Conservation (phyloP, 345 rosid species). For the Euphorbia tirucalli region DNA sequence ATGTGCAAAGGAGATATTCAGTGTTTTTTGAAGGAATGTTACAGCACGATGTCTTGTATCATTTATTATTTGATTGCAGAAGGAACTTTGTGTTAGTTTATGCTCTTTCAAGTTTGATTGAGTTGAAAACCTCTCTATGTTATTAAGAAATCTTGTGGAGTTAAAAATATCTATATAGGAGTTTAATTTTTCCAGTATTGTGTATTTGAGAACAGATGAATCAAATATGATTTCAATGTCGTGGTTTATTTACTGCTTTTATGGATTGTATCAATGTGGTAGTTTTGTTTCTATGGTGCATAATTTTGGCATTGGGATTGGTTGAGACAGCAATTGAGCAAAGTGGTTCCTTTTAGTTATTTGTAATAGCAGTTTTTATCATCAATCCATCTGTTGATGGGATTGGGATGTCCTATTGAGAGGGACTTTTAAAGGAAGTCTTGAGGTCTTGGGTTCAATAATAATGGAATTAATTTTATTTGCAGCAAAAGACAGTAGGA, state of each 20-base stretch:
- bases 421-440: too few species aligned
- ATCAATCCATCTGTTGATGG: too few species aligned
- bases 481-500: too few species aligned
- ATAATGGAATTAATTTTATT: too few species aligned
- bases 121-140: not conserved
- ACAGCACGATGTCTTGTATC: not conserved
- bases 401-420: too few species aligned
- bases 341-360: not conserved
- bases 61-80: constrained; percentile 1
- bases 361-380: too few species aligned
- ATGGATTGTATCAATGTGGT: not conserved
- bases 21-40: not conserved
- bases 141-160: constrained; percentile 1
- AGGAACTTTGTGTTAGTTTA: constrained; percentile 6
- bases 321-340: too few species aligned
- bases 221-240: not conserved
- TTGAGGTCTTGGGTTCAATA: too few species aligned
- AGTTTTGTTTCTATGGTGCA: not conserved
- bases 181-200: constrained; percentile 9
- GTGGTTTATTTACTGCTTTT: not conserved
- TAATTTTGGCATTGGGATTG: too few species aligned
- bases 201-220: constrained; percentile 1
- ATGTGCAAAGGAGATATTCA: not conserved
- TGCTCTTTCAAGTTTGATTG: constrained; percentile 8
- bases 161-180: not conserved